A percentile compares a stretch with the other conserved stretches of the same genome.
These are phyloP conservation scores for Fraxinus greggii DNA, from an alignment of 305 asterid genomes.

Conservation along the genomic window DNA sequence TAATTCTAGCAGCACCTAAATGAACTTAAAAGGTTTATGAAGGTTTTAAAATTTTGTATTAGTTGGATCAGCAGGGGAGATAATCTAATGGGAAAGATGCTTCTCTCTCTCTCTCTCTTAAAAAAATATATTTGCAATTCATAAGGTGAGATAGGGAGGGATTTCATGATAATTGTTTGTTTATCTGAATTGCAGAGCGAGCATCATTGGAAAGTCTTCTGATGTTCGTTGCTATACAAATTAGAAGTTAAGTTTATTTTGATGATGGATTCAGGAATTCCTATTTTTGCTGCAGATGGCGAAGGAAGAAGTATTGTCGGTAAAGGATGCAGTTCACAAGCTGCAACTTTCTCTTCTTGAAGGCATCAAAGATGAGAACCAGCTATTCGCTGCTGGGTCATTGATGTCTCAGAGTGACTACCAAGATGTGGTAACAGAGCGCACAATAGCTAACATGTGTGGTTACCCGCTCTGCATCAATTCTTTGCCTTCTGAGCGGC, in stretches of 20 bases:
- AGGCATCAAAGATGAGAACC: constrained; percentile 62
- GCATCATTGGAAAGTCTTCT: background rate
- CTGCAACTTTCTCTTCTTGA: constrained; percentile 76
- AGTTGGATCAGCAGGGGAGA: background rate
- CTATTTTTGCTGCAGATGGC: constrained; percentile 31
- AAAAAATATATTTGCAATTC: background rate
- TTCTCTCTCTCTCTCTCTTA: background rate
- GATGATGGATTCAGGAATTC: constrained; percentile 13
- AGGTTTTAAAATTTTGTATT: background rate
- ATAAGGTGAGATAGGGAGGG: background rate
- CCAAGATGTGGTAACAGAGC: constrained; percentile 79
- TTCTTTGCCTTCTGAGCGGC: constrained; percentile 54
- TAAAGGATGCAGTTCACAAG: constrained; percentile 69
- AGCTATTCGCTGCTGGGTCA: constrained; percentile 63
- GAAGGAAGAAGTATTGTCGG: constrained; percentile 34
- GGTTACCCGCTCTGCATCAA: constrained; percentile 81
- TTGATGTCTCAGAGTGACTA: constrained; percentile 62
- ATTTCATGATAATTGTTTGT: background rate
- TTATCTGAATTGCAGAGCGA: background rate
- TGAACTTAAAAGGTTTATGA: background rate
- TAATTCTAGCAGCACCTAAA: background rate
- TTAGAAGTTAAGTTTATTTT: background rate
- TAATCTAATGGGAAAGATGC: background rate
- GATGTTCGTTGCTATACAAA: background rate
- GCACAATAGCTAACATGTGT: constrained; percentile 58